Base-by-base conservation (phyloP, 2,329 filamentous ascomycete species). In the Cercospora zeae-maydis region DNA sequence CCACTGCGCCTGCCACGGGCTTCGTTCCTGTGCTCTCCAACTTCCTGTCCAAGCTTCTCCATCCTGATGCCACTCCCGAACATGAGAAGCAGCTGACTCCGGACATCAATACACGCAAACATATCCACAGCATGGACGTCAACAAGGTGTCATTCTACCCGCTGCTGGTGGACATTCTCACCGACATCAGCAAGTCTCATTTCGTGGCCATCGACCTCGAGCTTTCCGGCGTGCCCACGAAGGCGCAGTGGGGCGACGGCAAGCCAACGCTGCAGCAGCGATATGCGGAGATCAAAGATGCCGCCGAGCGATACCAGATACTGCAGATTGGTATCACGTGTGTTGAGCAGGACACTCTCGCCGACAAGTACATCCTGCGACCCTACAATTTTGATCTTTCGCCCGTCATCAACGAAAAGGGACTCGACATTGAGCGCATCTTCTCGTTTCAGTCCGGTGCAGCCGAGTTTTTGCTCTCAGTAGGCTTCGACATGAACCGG, bases 131-230 rank as follows among this genome's bases (percentile, higher is more conserved):
- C 55, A 88, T 88, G 86, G 85, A 88, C 59, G 75, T 88, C 67
- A 80, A 82, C 66, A 75, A 75, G 21, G 69, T 72, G 62, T 78
- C 80, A 53, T 86, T 85, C 71, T 75, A 77, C 30, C 73, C 77
- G 31, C 75, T 81, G 30, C 76, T 88, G 6, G 78, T 86, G 2
- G 79, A 79, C 39, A 81, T 89, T 36, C 75, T 89, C 19, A 78
- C 82, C 63, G 78, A 84, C 61, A 81, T 90, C 61, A 81, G 84
- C 27, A 78, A 82, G 60, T 82, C 85, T 34, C 80, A 81, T 63
- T 89, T 88, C 68, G 83, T 90, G 11, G 79, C 86, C 2, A 79
- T 90, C 62, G 87, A 90, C 70, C 78, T 89, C 11, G 87, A 90
- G 73, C 82, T 89, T 51, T 88, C 86, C 13, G 87, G 87, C 1